These are phyloP conservation scores for Scedosporium minutisporum DNA, from an alignment of 2,329 filamentous ascomycete species.

Conservation along the genomic window DNA sequence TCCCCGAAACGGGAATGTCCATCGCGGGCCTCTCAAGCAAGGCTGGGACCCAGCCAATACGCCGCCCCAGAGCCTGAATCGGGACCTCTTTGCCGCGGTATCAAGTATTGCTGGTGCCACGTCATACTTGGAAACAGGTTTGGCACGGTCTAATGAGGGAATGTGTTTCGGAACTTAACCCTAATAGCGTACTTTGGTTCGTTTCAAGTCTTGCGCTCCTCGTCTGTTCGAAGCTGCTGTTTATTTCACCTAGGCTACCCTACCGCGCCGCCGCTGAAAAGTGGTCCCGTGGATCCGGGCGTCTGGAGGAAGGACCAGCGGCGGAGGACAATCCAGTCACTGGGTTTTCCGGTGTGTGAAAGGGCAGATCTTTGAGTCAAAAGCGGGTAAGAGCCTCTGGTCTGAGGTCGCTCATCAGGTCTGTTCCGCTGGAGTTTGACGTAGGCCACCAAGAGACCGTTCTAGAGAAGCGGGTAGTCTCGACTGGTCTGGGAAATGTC, in stretches of 20 bases:
- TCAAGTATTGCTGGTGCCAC: not conserved
- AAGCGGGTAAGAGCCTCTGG: slow-evolving; percentile 60
- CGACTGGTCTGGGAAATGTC: slow-evolving; percentile 14
- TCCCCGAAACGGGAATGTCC: slow-evolving; percentile 54
- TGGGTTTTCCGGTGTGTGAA: slow-evolving; percentile 35
- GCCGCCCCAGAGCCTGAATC: slow-evolving; percentile 54
- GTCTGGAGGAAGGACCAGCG: slow-evolving; percentile 34
- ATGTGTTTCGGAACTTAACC: slow-evolving; percentile 88
- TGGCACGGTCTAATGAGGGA: slow-evolving; percentile 43
- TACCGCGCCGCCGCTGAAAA: slow-evolving; percentile 40
- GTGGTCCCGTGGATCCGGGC: slow-evolving; percentile 26
- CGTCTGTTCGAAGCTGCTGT: slow-evolving; percentile 52
- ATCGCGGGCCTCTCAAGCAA: slow-evolving; percentile 29
- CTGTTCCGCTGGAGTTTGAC: slow-evolving; percentile 53
- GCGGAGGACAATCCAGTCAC: slow-evolving; percentile 46
- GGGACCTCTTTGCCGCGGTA: slow-evolving; percentile 22
- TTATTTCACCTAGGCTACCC: slow-evolving; percentile 35
- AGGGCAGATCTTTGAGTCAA: slow-evolving; percentile 56
- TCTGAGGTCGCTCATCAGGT: slow-evolving; percentile 67
- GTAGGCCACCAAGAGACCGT: slow-evolving; percentile 37
- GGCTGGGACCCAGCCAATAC: slow-evolving; percentile 33
- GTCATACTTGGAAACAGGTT: slow-evolving; percentile 12
- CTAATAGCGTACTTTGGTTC: slow-evolving; percentile 69
- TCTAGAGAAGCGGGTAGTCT: slow-evolving; percentile 19
- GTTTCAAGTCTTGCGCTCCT: slow-evolving; percentile 55